Percentiles rank a stretch among this genome's conserved stretches.
Conservation (phyloP, 331 rosid genomes). For the Erythrophleum ivorense region DNA sequence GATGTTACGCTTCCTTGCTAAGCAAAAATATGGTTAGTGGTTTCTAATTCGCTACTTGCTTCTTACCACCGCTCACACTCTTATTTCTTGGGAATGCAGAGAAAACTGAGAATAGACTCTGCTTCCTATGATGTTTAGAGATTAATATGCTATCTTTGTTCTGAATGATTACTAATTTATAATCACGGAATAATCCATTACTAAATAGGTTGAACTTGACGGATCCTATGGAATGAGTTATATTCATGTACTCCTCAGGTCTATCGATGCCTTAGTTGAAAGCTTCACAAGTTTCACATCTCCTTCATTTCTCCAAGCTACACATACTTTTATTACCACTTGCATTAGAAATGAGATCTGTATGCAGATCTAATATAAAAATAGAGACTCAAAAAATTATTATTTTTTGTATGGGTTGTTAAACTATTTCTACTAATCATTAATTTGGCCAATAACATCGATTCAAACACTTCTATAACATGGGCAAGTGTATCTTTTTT, state of each 20-base stretch:
- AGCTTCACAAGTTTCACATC: too few relatives aligned
- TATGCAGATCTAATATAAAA: background rate
- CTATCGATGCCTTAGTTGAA: background rate
- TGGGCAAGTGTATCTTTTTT: background rate
- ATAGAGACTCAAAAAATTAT: background rate
- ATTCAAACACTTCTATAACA: background rate
- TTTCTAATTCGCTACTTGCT: background rate
- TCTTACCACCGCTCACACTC: conserved; percentile 36
- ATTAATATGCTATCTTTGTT: conserved; percentile 41
- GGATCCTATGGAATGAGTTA: conserved; percentile 27
- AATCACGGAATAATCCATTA: conserved; percentile 38
- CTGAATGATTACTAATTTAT: conserved; percentile 24
- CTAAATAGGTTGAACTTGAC: conserved; percentile 21
- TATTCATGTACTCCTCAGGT: background rate
- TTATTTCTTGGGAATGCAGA: conserved; percentile 50
- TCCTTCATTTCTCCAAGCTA: too few relatives aligned
- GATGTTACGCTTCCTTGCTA: conserved; percentile 18
- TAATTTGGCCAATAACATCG: background rate
- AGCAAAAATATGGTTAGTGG: conserved; percentile 18
- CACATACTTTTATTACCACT: background rate
- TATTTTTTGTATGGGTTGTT: background rate
- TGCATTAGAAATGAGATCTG: background rate
- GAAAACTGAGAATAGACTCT: conserved; percentile 46
- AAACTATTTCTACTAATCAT: background rate
- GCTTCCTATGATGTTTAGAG: conserved; percentile 42